These are phyloP conservation scores for Aspergillus tanneri DNA, from an alignment of 2,329 filamentous ascomycete genomes.

Conservation along the genomic window DNA sequence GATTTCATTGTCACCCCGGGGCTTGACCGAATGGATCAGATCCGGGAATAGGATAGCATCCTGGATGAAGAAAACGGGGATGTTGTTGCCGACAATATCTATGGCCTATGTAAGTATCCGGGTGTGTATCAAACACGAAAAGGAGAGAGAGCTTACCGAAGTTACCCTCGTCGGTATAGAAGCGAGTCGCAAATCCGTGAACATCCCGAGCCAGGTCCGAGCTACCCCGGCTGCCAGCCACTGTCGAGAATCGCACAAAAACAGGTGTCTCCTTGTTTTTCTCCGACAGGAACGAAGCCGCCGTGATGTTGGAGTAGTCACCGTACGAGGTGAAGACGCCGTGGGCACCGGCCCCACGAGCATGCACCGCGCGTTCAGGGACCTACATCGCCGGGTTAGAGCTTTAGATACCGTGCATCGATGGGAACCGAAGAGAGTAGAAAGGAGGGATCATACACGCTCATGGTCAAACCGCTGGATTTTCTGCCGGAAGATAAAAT, in stretches of 20 bases:
- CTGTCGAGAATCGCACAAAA: slow-evolving; percentile 73
- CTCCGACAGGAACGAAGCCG: slow-evolving; percentile 61
- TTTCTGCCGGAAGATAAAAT: slow-evolving; percentile 72
- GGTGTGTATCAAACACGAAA: too few relatives aligned
- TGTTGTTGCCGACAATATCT: slow-evolving; percentile 42
- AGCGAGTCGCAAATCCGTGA: slow-evolving; percentile 67
- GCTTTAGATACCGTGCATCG: slow-evolving; percentile 4
- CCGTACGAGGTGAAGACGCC: slow-evolving; percentile 68
- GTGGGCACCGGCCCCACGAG: slow-evolving; percentile 66
- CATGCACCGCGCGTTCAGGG: slow-evolving; percentile 67
- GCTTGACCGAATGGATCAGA: slow-evolving; percentile 45
- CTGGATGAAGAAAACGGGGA: slow-evolving; percentile 47
- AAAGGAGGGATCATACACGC: slow-evolving; percentile 50
- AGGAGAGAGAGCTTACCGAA: slow-evolving; percentile 37
- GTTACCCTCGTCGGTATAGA: slow-evolving; percentile 73
- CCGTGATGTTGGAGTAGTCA: slow-evolving; percentile 66
- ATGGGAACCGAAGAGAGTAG: background rate
- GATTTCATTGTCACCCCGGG: slow-evolving; percentile 42
- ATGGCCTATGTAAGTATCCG: background rate
- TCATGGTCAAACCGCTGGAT: slow-evolving; percentile 71
- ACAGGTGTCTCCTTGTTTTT: slow-evolving; percentile 62
- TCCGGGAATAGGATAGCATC: slow-evolving; percentile 46
- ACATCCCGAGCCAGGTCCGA: slow-evolving; percentile 70
- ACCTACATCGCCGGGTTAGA: slow-evolving; percentile 40
- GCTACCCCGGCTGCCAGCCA: slow-evolving; percentile 67